Percentiles rank a stretch among this genome's conserved stretches.
These are phyloP conservation scores for Eutypella sp. DNA, from an alignment of 2,329 filamentous ascomycete genomes.

Conservation along the genomic window DNA sequence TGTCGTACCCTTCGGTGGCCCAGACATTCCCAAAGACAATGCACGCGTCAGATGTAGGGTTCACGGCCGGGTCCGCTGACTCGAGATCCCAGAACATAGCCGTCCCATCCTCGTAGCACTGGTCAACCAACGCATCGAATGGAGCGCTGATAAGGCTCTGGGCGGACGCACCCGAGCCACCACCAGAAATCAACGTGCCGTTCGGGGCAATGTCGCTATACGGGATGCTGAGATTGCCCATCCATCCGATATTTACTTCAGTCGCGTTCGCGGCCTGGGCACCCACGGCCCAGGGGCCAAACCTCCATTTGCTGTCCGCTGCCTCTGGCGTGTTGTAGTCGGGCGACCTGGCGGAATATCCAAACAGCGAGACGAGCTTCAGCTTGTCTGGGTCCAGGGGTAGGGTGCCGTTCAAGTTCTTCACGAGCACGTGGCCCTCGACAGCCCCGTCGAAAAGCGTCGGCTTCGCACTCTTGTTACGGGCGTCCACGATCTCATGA, in stretches of 20 bases:
- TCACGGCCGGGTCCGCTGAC: constrained; percentile 30
- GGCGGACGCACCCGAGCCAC: constrained; percentile 33
- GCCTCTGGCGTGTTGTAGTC: constrained; percentile 30
- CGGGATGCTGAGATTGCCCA: constrained; percentile 16
- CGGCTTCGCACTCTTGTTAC: constrained; percentile 25
- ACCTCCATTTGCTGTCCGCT: constrained; percentile 37
- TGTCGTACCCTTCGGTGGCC: constrained; percentile 57
- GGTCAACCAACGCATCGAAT: constrained; percentile 32
- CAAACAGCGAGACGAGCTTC: constrained; percentile 41
- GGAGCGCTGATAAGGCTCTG: constrained; percentile 33
- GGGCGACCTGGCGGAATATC: constrained; percentile 34
- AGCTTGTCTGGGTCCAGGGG: constrained; percentile 39
- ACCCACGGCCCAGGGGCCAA: constrained; percentile 11
- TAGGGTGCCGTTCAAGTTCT: constrained; percentile 39
- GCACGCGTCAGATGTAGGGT: constrained; percentile 47
- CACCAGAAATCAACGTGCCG: constrained; percentile 33
- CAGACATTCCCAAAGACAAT: constrained; percentile 50
- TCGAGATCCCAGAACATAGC: constrained; percentile 40
- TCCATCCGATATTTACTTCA: constrained; percentile 11
- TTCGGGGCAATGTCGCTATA: constrained; percentile 26
- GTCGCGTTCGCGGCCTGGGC: constrained; percentile 8
- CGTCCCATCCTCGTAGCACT: constrained; percentile 37
- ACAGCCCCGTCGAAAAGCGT: constrained; percentile 31
- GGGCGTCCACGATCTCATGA: constrained; percentile 35
- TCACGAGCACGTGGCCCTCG: constrained; percentile 34